Evolutionary conservation across 179 eudicot species (phyloP), one percentile per base, ranked within the genome.

Genomic region (Patellifolia procumbens): DNA sequence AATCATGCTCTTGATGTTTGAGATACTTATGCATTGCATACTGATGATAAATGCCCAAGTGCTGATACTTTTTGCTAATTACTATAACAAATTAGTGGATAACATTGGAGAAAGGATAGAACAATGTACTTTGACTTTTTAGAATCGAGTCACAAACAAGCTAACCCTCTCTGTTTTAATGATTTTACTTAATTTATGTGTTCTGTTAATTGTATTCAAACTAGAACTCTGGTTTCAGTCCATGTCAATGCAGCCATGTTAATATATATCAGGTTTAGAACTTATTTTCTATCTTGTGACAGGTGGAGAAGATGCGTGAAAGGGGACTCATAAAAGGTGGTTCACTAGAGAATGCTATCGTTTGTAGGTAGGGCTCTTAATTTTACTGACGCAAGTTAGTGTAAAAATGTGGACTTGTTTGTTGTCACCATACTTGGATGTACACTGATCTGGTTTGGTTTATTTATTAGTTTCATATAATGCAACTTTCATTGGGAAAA

Each of bases 281-380:
- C 29, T 34, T 39, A 20, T 59, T 73, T 83, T 20, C 62, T 60
- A 45, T 73, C 69, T 53, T 39, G 29, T 80, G 82, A 63, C 89
- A 95, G 99, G 97, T 95, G 60, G 90, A 91, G 81, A 77, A 74
- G 68, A 84, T 95, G 92, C 92, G 86, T 29, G 86, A 80, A 26
- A 84, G 87, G 70, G 97, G 97, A 72, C 93, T 95, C 74, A 89
- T 91, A 39, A 90, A 88, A 83, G 99, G 99, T 29, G 99, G 99
- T n/a, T 88, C 97, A n/a, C 58, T 83, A 74, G 90, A 91, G 72
- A 95, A 91, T 79, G 97, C 99, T 73, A 84, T 93, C 74, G 82
- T 93, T 77, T 95, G 97, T 81, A 91, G 99, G 99, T 95, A 22
- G 78, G 78, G 28, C 55, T 42, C 61, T 60, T 79, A 29, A 3